Evolutionary conservation across 2,329 filamentous ascomycete species (phyloP), one percentile per base, ranked within the genome.

Genomic region (Thielaviopsis cerberus): DNA sequence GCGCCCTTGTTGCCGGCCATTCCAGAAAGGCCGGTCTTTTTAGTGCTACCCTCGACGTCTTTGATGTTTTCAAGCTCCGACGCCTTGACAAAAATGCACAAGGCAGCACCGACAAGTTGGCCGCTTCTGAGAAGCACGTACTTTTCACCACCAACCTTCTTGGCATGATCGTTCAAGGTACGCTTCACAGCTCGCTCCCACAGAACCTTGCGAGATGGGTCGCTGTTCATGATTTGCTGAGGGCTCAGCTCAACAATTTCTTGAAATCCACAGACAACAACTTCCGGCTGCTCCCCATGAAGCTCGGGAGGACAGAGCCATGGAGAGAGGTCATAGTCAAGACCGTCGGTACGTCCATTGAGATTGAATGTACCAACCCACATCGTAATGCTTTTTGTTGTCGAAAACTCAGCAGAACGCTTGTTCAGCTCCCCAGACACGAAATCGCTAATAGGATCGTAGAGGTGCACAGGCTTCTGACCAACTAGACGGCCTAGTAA

Each of bases 1-100:
- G 92, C 92, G 20, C 92, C 92, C 72, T 98, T 98, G 72, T 98
- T 98, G 23, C 92, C 92, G 26, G 90, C 91, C 77, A 98, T 95
- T 5, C 92, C 92, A 24, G 90, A 96, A 76, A 98, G 82, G 3
- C 92, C 92, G 69, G 77, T 79, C 76, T 96, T 98, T 73, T 96
- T 98, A 61, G 96, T 82, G 64, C 84, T 88, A 5, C 92, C 92
- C 69, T 98, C 92, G 17, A 98, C 92, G 67, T 97, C 96, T 69
- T 95, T 97, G 70, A 98, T 92, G 62, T 85, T 80, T 34, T 76
- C 77, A 37, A 98, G 76, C 11, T 81, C 77, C 59, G 86, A 87
- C 0, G 83, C 79, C 68, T 85, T 88, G 59, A 95, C 88, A 67
- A 94, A 97, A 55, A 98, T 83, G 66, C 92, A 88, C 48, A 98